phyloP scores from a whole-genome alignment of 495 filamentous ascomycete species.

The Chaetomidium leptoderma region DNA sequence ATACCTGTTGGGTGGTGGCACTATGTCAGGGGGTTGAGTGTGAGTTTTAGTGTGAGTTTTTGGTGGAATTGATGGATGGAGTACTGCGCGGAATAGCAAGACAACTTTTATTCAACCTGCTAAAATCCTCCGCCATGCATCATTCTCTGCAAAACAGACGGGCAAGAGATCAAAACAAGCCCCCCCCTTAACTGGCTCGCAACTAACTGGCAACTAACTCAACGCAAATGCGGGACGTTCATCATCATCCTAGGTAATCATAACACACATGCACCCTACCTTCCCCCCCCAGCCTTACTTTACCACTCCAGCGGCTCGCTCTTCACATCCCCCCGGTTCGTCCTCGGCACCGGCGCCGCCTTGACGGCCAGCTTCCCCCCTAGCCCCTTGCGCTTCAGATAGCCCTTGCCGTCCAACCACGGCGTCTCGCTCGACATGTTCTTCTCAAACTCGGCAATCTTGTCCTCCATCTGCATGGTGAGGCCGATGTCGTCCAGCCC shows the following conservation, averaged over 20 bases:
- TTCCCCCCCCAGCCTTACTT: neutral
- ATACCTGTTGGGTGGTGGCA: conserved; percentile 98
- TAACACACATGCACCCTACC: neutral
- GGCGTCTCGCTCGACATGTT: conserved; percentile 73
- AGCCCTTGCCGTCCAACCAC: conserved; percentile 87
- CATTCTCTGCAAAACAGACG: neutral
- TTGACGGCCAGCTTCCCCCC: conserved; percentile 70
- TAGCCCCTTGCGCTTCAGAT: conserved; percentile 65
- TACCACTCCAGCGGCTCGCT: conserved; percentile 92
- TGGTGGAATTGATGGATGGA: conserved; percentile 71
- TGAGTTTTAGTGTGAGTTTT: conserved; percentile 93
- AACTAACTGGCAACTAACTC: neutral
- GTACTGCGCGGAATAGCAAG: neutral
- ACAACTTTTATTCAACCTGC: neutral
- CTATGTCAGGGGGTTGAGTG: conserved; percentile 81
- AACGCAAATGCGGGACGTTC: neutral
- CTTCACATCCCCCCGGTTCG: conserved; percentile 80
- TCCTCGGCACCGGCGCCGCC: conserved; percentile 80
- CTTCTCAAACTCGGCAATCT: conserved; percentile 80
- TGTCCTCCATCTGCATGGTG: conserved; percentile 85
- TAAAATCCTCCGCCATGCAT: conserved; percentile 2
- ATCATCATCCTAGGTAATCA: conserved; percentile 10
- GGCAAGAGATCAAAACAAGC: neutral
- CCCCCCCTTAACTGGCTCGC: neutral
- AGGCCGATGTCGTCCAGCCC: conserved; percentile 95